Evolutionary conservation across 2,329 filamentous ascomycete species (phyloP).

Genomic region (Venturia effusa): DNA sequence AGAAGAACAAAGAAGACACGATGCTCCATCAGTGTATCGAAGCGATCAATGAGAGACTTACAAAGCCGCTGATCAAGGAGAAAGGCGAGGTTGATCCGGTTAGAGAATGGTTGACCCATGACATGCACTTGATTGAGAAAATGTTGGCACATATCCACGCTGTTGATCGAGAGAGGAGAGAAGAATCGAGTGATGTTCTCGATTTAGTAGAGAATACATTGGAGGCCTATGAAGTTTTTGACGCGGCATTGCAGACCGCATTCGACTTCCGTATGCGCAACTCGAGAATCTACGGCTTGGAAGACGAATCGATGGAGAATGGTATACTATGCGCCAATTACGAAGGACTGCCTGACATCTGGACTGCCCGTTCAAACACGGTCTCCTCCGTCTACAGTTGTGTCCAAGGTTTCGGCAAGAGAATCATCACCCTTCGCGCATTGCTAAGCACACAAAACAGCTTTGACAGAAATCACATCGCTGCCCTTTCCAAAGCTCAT

Average conservation of each 20-base stretch:
- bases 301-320: slow-evolving; percentile 47
- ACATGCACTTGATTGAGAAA: slow-evolving; percentile 56
- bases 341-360: slow-evolving; percentile 63
- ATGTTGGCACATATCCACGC: slow-evolving; percentile 72
- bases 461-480: not conserved
- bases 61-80: slow-evolving; percentile 53
- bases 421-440: not conserved
- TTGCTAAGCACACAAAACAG: not conserved
- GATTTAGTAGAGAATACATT: slow-evolving; percentile 27
- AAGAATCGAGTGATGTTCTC: slow-evolving; percentile 48
- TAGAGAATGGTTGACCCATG: slow-evolving; percentile 69
- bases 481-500: not conserved
- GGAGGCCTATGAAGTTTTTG: slow-evolving; percentile 68
- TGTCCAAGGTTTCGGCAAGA: not conserved
- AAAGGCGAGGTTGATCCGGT: slow-evolving; percentile 53
- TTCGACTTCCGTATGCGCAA: slow-evolving; percentile 64
- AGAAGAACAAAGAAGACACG: slow-evolving; percentile 46
- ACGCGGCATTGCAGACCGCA: slow-evolving; percentile 50
- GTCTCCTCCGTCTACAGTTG: slow-evolving; percentile 23
- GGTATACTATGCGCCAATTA: slow-evolving; percentile 44
- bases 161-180: slow-evolving; percentile 61
- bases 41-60: slow-evolving; percentile 66
- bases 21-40: slow-evolving; percentile 65
- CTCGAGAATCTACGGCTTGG: slow-evolving; percentile 60
- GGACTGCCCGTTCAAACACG: slow-evolving; percentile 59